Evolutionary conservation across 192 early-diverging fungal genomes (phyloP).

Genomic region (Mortierella alpina): DNA sequence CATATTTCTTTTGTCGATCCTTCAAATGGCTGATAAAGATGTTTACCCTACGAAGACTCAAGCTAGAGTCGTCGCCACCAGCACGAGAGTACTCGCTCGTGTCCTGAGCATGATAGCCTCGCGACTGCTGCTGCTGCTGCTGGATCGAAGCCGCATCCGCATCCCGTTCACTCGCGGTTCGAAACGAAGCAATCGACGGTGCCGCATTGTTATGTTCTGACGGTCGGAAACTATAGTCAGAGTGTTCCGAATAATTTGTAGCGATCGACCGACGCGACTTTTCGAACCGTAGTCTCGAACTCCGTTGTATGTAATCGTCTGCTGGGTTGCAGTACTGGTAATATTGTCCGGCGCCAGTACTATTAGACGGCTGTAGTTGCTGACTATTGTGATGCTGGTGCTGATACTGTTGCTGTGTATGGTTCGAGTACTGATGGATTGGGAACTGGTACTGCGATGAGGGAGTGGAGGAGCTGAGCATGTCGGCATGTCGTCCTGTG

Average conservation of each 20-base stretch:
- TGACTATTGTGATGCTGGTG: conserved; percentile 21
- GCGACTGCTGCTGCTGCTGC: background rate
- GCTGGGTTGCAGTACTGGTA: conserved; percentile 44
- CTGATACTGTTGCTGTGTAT: conserved; percentile 12
- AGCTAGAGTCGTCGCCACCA: conserved; percentile 10
- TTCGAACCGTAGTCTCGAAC: conserved; percentile 20
- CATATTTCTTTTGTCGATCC: too few species aligned
- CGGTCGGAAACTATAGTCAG: conserved; percentile 27
- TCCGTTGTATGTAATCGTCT: conserved; percentile 35
- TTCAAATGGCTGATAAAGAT: too few species aligned
- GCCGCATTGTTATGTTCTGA: conserved; percentile 6
- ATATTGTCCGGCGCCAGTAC: conserved; percentile 22
- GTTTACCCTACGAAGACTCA: conserved; percentile 14
- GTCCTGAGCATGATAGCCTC: background rate
- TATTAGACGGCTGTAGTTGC: background rate
- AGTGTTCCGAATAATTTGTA: conserved; percentile 36
- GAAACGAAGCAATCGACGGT: conserved; percentile 38
- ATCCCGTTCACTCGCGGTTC: conserved; percentile 31
- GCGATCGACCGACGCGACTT: conserved; percentile 34
- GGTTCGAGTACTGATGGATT: background rate
- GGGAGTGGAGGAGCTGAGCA: conserved; percentile 17
- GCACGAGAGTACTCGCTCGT: conserved; percentile 20
- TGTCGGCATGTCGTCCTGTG: conserved; percentile 41
- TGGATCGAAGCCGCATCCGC: conserved; percentile 17
- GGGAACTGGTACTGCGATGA: conserved; percentile 27